Percentiles rank a stretch among this genome's conserved stretches.
Evolutionary conservation across 768 basidiomycete genomes (phyloP).

Genomic region (Chalciporus pseudorubinellus): DNA sequence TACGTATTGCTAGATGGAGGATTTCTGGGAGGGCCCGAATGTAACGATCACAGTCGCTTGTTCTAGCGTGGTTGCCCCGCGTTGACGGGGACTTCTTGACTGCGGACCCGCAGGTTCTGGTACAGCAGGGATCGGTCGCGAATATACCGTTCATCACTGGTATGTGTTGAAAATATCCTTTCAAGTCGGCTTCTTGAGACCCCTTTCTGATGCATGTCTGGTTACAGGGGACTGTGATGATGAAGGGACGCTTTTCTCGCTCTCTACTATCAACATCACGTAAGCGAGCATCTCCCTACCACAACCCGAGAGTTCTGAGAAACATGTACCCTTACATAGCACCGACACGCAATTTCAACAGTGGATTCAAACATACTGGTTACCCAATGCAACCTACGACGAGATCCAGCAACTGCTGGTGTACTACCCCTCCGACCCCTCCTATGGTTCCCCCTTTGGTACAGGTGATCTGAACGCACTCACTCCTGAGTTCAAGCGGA

Average conservation of each 20-base stretch:
- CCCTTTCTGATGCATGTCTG: too few species aligned
- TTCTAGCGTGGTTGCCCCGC: constrained; percentile 36
- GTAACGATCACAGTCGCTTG: constrained; percentile 17
- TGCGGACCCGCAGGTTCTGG: constrained; percentile 30
- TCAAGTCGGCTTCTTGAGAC: neutral
- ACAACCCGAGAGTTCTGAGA: neutral
- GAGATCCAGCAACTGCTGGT: constrained; percentile 27
- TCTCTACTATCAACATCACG: constrained; percentile 50
- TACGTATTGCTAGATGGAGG: neutral
- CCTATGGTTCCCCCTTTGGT: constrained; percentile 51
- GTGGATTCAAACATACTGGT: constrained; percentile 32
- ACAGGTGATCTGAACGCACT: constrained; percentile 44
- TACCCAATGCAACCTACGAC: constrained; percentile 24
- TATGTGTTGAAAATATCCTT: constrained; percentile 1
- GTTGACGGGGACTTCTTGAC: constrained; percentile 41
- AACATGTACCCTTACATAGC: constrained; percentile 1
- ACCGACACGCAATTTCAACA: constrained; percentile 25
- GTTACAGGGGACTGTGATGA: constrained; percentile 38
- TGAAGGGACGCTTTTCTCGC: constrained; percentile 44
- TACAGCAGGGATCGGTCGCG: constrained; percentile 36
- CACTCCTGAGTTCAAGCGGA: constrained; percentile 49
- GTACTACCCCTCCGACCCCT: constrained; percentile 39
- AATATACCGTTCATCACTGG: constrained; percentile 10
- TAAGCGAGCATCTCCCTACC: constrained; percentile 19
- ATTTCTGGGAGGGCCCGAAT: neutral